Evolutionary conservation across 352 stramenopile genomes (phyloP), one percentile per base, ranked within the genome.

Genomic region (Pythium sukuiense): DNA sequence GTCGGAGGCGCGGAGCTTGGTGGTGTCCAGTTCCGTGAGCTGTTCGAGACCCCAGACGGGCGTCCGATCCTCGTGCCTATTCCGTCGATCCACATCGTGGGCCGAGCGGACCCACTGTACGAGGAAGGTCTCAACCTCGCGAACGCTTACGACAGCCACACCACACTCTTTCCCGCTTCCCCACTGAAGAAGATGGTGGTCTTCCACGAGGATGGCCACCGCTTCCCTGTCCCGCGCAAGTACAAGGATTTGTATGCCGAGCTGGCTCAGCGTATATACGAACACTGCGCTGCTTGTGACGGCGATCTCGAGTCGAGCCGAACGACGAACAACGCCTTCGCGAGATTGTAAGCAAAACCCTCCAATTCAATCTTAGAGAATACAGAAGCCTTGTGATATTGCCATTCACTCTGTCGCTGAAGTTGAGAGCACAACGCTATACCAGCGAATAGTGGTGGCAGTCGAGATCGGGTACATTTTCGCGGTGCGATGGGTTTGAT

Each of bases 21-120:
- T 24, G 74, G 69, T 6, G 59, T 76, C 37, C 68, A 84, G 61
- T 70, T 73, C 20, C 76, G 71, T 20, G 64, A 64, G 9, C 67
- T 79, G 11, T 78, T 84, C 59, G 76, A 80, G 55, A 72, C 63
- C 9, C 61, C 69, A n/a, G 57, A 66, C 43, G 61, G 63, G 4
- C 63, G 55, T 18, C 63, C 63, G 7, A 57, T 70, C 24, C 45
- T 63, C 1, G 61, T 74, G 8, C 63, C 63, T 32, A 64, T 74
- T 35, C 71, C 71, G 32, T 83, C 78, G 13, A 79, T 87, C 49
- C 78, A 87, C 59, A 54, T 87, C 33, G 58, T 83, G 27, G 76
- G 76, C 16, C 71, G 70, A 29, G 67, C 63, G 12, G 78, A 87
- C 46, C 57, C 65, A 29, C 55, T 76, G 13, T 74, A 63, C 53